Evolutionary conservation across 1,284 basidiomycete species (phyloP).

Genomic region (Coniophora puteana): DNA sequence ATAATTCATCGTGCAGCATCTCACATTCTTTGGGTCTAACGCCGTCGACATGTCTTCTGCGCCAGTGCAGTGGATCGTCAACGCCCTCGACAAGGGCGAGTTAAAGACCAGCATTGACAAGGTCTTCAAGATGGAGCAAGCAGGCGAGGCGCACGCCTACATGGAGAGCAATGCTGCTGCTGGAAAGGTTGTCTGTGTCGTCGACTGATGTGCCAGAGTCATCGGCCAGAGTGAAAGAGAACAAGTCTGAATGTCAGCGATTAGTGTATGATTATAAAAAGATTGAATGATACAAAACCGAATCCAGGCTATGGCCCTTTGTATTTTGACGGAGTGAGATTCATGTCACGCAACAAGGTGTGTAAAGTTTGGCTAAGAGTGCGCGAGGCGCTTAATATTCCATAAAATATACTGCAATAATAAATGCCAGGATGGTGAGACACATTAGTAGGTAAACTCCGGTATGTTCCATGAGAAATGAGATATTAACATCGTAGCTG

Average conservation of each 20-base stretch:
- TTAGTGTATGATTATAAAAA: not conserved
- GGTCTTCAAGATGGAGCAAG: conserved; percentile 19
- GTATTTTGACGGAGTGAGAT: too few relatives aligned
- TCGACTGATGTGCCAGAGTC: conserved; percentile 10
- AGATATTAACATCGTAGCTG: not conserved
- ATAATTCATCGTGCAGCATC: conserved; percentile 12
- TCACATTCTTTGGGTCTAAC: conserved; percentile 18
- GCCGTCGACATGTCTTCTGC: conserved; percentile 15
- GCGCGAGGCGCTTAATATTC: not conserved
- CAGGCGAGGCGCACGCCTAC: conserved; percentile 16
- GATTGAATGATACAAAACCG: too few relatives aligned
- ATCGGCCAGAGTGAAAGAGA: not conserved
- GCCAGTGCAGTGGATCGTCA: conserved; percentile 19
- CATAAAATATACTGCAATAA: not conserved
- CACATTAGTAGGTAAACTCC: conserved; percentile 19
- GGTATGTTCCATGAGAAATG: not conserved
- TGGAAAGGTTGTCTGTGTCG: conserved; percentile 21
- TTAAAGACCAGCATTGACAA: conserved; percentile 17
- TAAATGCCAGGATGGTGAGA: conserved; percentile 2
- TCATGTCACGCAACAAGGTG: too few relatives aligned
- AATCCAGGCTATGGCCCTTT: too few relatives aligned
- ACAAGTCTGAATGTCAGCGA: not conserved
- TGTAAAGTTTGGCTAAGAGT: not conserved
- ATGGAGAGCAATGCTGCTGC: conserved; percentile 21
- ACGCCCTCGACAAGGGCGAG: conserved; percentile 15